Base-by-base conservation (phyloP, 1,284 basidiomycete species). In the Xerocomus amazonicus region DNA sequence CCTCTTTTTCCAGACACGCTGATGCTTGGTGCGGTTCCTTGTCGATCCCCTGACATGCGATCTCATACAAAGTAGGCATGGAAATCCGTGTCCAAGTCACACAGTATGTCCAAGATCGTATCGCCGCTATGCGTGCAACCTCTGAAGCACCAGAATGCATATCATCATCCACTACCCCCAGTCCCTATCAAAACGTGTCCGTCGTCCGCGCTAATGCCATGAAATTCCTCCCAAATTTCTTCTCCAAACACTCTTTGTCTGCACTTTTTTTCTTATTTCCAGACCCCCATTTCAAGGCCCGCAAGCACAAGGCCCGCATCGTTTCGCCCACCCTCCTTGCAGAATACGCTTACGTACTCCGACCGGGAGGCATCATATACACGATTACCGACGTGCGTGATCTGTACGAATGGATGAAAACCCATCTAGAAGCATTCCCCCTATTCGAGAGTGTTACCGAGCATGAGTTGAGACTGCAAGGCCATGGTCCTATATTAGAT, bases 161-260 rank as follows among this genome's bases (percentile, higher is more conserved):
- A 49, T 50, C 62, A 49, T 47, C 62, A 42, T 51, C 67, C 13
- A 52, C 63, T 7, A 44, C 66, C 33, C 40, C 57, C 19, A 38
- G 66, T n/a, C 68, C 76, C 10, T 97, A 89, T 70, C 83, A 96
- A 64, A 99, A 99, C 68, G 83, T 98, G 48, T 93, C 92, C 43
- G 86, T 98, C 56, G 88, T 97, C 55, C 88, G 96, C 45, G 93
- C 92, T 9, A 99, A 99, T 70, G 88, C 92, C 40, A 98, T 98
- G 96, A 99, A 99, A 73, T 98, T 98, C 70, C 80, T 98, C 56
- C 92, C 95, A 12, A 99, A 99, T 73, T 98, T 95, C 71, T 97
- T 99, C 70, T 68, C 79, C 10, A 94, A 95, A 65, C 86, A 86
- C 53, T 96, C 97, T 58, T 76, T 97, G 43, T 85, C 87, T 31